Evolutionary conservation across 1,284 basidiomycete genomes (phyloP).

Genomic region (Tylopilus orsonianus): DNA sequence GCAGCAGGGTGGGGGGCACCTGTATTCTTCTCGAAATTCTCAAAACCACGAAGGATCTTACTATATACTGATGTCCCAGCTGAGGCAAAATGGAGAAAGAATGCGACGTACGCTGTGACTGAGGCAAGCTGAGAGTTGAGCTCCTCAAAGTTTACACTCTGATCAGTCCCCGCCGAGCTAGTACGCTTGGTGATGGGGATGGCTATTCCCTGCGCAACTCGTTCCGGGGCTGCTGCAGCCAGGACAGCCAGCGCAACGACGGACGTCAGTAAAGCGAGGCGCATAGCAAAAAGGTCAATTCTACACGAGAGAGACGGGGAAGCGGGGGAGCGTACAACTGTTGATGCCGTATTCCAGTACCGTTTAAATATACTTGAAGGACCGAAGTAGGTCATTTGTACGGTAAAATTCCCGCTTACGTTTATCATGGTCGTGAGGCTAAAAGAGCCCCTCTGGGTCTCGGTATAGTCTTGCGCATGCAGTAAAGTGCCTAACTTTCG

Average conservation of each 20-base stretch:
- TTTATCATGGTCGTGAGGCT: too few species aligned
- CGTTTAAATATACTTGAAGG: too few species aligned
- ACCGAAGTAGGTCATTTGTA: too few species aligned
- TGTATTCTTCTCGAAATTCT: conserved; percentile 16
- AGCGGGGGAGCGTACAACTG: too few species aligned
- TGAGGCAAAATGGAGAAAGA: background rate
- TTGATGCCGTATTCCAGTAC: too few species aligned
- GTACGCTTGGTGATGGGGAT: conserved; percentile 22
- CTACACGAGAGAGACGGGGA: too few species aligned
- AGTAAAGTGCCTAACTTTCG: too few species aligned
- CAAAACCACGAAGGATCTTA: conserved; percentile 17
- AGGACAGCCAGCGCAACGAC: conserved; percentile 7
- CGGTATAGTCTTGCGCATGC: too few species aligned
- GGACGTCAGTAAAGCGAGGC: conserved; percentile 2
- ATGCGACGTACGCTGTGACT: conserved; percentile 13
- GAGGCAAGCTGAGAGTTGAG: conserved; percentile 16
- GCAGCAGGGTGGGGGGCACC: conserved; percentile 12
- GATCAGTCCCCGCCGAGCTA: conserved; percentile 7
- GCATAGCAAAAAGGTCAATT: too few species aligned
- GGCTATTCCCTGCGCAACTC: background rate
- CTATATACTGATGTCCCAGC: conserved; percentile 11
- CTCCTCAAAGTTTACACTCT: conserved; percentile 5
- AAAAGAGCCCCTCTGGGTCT: too few species aligned
- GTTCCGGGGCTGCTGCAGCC: conserved; percentile 1
- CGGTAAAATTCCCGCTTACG: too few species aligned